phyloP scores from a whole-genome alignment of 345 rosid species.

The Populus ilicifolia region DNA sequence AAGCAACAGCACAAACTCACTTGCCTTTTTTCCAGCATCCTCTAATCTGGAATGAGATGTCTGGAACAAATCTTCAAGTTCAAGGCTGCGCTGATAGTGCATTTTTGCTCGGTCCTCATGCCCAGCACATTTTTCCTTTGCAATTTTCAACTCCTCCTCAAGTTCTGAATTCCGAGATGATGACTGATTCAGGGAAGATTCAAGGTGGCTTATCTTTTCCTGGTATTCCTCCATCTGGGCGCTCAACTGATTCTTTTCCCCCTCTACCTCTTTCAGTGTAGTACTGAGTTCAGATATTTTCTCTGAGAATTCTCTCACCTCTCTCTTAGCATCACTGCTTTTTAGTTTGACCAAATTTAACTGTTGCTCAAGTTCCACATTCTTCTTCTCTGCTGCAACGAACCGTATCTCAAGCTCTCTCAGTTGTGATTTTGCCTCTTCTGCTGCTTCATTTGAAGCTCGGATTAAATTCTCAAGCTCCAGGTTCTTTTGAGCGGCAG shows the following conservation, averaged over 20 bases:
- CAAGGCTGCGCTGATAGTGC: conserved; percentile 26
- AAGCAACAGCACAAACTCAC: conserved; percentile 80
- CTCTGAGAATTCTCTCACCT: conserved; percentile 47
- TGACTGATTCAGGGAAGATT: conserved; percentile 52
- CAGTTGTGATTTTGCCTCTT: conserved; percentile 56
- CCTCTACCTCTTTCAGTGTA: conserved; percentile 50
- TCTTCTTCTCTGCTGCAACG: conserved; percentile 66
- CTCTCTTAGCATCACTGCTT: conserved; percentile 53
- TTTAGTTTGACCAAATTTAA: conserved; percentile 47
- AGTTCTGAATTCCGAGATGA: conserved; percentile 46
- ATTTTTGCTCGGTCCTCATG: conserved; percentile 48
- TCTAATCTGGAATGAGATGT: conserved; percentile 29
- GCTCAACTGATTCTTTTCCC: conserved; percentile 49
- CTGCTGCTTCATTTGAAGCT: conserved; percentile 59
- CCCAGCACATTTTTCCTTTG: conserved; percentile 51
- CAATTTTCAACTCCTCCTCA: conserved; percentile 53
- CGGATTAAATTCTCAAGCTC: conserved; percentile 62
- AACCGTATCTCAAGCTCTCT: conserved; percentile 63
- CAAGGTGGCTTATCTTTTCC: conserved; percentile 49
- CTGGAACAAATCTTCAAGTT: conserved; percentile 31
- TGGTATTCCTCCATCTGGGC: conserved; percentile 45
- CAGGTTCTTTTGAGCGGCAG: conserved; percentile 62
- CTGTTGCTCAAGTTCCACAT: conserved; percentile 70
- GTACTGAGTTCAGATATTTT: conserved; percentile 52
- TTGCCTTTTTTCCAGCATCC: conserved; percentile 62